These are phyloP conservation scores for Vaccinium corymbosum DNA, from an alignment of 148 eudicot genomes.

Conservation along the genomic window DNA sequence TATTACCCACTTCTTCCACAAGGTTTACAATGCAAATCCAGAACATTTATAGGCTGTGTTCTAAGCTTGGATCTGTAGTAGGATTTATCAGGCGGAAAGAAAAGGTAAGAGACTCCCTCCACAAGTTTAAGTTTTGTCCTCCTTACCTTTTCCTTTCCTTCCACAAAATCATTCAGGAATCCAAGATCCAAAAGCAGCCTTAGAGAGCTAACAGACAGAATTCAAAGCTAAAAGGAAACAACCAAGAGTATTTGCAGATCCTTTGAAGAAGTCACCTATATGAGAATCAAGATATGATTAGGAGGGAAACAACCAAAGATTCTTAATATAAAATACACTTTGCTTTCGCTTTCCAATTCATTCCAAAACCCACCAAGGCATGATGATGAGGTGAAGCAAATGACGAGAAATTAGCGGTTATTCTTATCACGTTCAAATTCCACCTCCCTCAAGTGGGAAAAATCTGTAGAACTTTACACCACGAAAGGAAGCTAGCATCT, in stretches of 20 bases:
- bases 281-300: neutral
- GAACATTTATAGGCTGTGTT: constrained; percentile 4
- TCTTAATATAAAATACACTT: neutral
- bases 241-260: neutral
- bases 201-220: neutral
- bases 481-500: neutral
- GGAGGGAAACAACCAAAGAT: neutral
- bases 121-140: too few species aligned
- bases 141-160: neutral
- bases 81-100: neutral
- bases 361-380: neutral
- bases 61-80: neutral
- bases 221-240: constrained; percentile 1
- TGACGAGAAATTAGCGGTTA: neutral
- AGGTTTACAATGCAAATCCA: neutral
- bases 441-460: neutral
- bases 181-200: constrained; percentile 3
- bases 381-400: neutral
- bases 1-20: neutral
- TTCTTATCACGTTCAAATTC: neutral
- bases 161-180: neutral
- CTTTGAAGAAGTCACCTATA: neutral
- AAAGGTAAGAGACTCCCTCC: neutral
- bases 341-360: neutral
- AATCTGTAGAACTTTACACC: neutral